Evolutionary conservation across 1,284 basidiomycete species (phyloP), one percentile per base, ranked within the genome.

Genomic region (Ganoderma sinense): DNA sequence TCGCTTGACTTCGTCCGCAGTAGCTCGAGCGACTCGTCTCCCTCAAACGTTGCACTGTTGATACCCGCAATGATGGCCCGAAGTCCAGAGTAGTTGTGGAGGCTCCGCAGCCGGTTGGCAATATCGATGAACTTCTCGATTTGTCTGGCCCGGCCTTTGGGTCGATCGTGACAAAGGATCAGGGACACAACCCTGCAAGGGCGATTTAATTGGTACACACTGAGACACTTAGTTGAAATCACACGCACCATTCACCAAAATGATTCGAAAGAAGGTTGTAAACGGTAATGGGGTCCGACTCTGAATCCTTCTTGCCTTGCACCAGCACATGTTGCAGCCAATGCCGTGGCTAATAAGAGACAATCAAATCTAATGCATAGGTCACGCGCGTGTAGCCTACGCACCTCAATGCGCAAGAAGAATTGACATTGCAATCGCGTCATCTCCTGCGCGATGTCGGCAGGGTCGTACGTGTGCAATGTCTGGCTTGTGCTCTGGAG

Each of bases 31-130:
- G 91, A 88, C 70, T 87, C 87, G 76, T 94, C 93, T 20, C 90
- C 91, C 48, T 88, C 83, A 73, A 88, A 92, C 2, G 89, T 90
- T 0, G 92, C 87, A 71, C 86, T 89, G 75, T 94, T 93, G 79
- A 95, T 94, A n/a, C 93, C 93, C 41, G 93, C 93, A 23, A 95
- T 89, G 74, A 95, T 89, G 5, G 93, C 92, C 26, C 93, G 91
- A 68, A 94, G 79, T 1, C 90, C 93, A 11, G 93, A 94, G 78
- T 95, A 95, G 75, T 95, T 95, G 78, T 94, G 93, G 55, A 91
- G 77, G 11, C 84, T 83, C 53, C 93, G 88, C 58, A 95, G 82
- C 69, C 86, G 87, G 69, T 88, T 86, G 0, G 92, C 93, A 71
- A 95, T 87, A 65, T 93, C 91, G 29, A 92, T 89, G 62, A 95